Evolutionary conservation across 225 moss, liverwort and hornwort species (phyloP).

Genomic region (Bryum argenteum): DNA sequence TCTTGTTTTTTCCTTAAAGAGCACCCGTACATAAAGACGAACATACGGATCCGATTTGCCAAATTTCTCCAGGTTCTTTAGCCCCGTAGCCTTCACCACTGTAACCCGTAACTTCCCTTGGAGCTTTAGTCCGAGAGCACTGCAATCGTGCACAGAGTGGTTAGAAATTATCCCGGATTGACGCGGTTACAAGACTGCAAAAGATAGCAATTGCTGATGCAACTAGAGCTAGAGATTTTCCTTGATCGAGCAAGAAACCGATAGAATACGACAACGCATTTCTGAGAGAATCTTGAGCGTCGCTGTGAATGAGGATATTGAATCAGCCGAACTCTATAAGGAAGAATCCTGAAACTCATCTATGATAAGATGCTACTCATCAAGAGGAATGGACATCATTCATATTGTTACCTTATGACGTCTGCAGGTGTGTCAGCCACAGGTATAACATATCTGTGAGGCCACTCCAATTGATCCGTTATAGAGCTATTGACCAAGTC

Average conservation of each 20-base stretch:
- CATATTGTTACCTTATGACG: slow-evolving; percentile 47
- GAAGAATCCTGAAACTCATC: slow-evolving; percentile 3
- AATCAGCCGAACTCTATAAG: not conserved
- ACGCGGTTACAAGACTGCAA: not conserved
- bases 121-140: slow-evolving; percentile 80
- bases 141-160: slow-evolving; percentile 36
- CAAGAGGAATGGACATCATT: slow-evolving; percentile 8
- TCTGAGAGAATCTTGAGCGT: not conserved
- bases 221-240: not conserved
- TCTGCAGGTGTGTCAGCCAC: slow-evolving; percentile 64
- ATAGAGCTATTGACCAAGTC: slow-evolving; percentile 83
- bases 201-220: not conserved
- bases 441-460: slow-evolving; percentile 85
- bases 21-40: slow-evolving; percentile 64
- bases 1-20: slow-evolving; percentile 72
- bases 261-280: not conserved
- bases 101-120: slow-evolving; percentile 76
- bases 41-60: slow-evolving; percentile 97
- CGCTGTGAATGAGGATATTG: not conserved
- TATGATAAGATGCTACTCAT: not conserved
- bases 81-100: slow-evolving; percentile 63
- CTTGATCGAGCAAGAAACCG: slow-evolving; percentile 10
- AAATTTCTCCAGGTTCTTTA: slow-evolving; percentile 85
- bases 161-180: slow-evolving; percentile 11
- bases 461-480: slow-evolving; percentile 84